Evolutionary conservation across 441 rosid genomes (phyloP).

Genomic region (Populus hybrid): DNA sequence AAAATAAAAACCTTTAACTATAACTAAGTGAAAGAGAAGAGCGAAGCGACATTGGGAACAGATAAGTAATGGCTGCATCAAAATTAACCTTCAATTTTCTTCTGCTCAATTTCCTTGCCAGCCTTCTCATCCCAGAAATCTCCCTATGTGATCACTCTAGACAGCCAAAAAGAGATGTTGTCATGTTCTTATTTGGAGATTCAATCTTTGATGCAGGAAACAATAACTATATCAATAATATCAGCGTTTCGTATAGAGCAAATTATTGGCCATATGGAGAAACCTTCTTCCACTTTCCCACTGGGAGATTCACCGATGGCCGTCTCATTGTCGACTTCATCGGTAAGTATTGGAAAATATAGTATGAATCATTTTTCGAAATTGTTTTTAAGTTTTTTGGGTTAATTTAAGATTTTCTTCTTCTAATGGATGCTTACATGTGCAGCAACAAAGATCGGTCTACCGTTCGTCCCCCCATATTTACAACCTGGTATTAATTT

Average conservation of each 20-base stretch:
- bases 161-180: neutral
- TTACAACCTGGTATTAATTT: neutral
- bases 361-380: neutral
- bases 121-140: neutral
- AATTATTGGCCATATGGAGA: slow-evolving; percentile 9
- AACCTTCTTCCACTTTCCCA: slow-evolving; percentile 7
- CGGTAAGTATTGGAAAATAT: neutral
- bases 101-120: no score
- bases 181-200: neutral
- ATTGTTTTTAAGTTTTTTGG: neutral
- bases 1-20: no score
- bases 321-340: slow-evolving; percentile 11
- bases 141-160: neutral
- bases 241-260: neutral
- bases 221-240: slow-evolving; percentile 14
- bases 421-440: slow-evolving; percentile 39
- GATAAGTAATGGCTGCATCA: no score
- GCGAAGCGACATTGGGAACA: no score
- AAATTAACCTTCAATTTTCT: no score
- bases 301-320: slow-evolving; percentile 13
- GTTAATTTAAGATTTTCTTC: slow-evolving; percentile 4
- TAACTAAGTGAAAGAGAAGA: no score
- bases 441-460: neutral
- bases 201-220: slow-evolving; percentile 15
- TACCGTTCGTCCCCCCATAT: neutral